Evolutionary conservation across 495 filamentous ascomycete species (phyloP).

Genomic region (Hypoxylon subgilvum): DNA sequence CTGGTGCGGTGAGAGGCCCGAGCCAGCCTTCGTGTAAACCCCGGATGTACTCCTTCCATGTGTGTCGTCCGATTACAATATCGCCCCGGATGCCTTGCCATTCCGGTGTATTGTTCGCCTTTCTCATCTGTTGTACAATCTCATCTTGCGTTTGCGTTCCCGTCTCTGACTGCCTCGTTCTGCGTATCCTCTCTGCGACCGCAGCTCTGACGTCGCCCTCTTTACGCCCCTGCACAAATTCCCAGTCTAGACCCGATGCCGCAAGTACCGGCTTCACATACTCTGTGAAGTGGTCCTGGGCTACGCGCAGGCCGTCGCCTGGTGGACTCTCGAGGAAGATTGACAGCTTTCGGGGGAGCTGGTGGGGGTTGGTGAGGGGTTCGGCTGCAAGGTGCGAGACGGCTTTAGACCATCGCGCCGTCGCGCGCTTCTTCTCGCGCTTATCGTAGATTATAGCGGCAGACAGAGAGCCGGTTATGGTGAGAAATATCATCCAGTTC

Average conservation of each 20-base stretch:
- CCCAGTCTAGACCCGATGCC: slow-evolving; percentile 89
- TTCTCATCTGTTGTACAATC: slow-evolving; percentile 60
- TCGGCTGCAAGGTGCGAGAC: slow-evolving; percentile 88
- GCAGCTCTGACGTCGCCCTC: slow-evolving; percentile 86
- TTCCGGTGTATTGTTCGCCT: slow-evolving; percentile 66
- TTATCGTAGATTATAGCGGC: slow-evolving; percentile 86
- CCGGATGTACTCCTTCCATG: slow-evolving; percentile 97
- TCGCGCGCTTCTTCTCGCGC: slow-evolving; percentile 79
- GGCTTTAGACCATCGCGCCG: slow-evolving; percentile 82
- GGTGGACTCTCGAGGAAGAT: slow-evolving; percentile 86
- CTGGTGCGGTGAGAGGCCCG: slow-evolving; percentile 67
- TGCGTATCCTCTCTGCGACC: slow-evolving; percentile 81
- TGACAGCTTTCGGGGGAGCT: slow-evolving; percentile 83
- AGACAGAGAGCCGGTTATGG: slow-evolving; percentile 76
- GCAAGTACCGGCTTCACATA: slow-evolving; percentile 94
- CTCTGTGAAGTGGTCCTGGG: slow-evolving; percentile 92
- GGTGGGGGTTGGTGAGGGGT: slow-evolving; percentile 65
- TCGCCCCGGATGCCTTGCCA: slow-evolving; percentile 79
- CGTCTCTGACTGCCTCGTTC: slow-evolving; percentile 56
- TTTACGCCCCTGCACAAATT: slow-evolving; percentile 86
- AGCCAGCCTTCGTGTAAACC: slow-evolving; percentile 97
- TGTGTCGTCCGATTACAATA: slow-evolving; percentile 86
- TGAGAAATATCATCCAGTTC: slow-evolving; percentile 96
- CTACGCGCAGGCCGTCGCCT: slow-evolving; percentile 76
- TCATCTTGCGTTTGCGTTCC: slow-evolving; percentile 60